Percentiles rank a stretch among this genome's conserved stretches.
Conservation (phyloP, 768 basidiomycete genomes). For the Panellus pusillus region DNA sequence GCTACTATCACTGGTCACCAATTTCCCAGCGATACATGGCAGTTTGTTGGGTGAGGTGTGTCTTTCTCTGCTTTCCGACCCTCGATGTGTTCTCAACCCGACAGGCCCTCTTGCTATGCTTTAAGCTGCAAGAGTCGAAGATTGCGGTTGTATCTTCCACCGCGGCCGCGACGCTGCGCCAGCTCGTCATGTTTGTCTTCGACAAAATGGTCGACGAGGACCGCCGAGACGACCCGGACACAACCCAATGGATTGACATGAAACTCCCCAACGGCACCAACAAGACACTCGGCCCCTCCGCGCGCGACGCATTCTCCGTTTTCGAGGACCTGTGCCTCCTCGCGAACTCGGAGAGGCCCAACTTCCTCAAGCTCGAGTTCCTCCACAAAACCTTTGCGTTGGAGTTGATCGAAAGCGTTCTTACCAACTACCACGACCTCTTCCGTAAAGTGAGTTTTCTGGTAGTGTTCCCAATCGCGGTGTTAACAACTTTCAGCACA, state of each 20-base stretch:
- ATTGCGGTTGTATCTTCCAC: constrained; percentile 97
- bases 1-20: constrained; percentile 86
- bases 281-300: constrained; percentile 67
- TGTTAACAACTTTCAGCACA: constrained; percentile 48
- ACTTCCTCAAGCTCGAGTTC: constrained; percentile 77
- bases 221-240: constrained; percentile 38
- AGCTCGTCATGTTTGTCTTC: constrained; percentile 96
- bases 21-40: constrained; percentile 82
- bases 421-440: constrained; percentile 88
- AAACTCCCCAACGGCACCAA: constrained; percentile 68
- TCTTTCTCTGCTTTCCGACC: constrained; percentile 14
- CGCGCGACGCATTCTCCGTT: constrained; percentile 81
- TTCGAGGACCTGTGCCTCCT: constrained; percentile 93
- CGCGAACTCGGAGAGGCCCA: constrained; percentile 77
- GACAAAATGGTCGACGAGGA: constrained; percentile 91
- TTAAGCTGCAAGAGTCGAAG: constrained; percentile 92
- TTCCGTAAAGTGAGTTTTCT: constrained; percentile 66
- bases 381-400: constrained; percentile 93
- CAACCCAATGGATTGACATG: constrained; percentile 40
- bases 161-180: constrained; percentile 92
- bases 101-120: constrained; percentile 89
- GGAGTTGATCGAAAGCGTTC: constrained; percentile 95
- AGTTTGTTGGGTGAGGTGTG: constrained; percentile 77
- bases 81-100: constrained; percentile 1
- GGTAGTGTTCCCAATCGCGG: neutral